Conservation (phyloP, 768 basidiomycete genomes). For the Tulasnella sp. region DNA sequence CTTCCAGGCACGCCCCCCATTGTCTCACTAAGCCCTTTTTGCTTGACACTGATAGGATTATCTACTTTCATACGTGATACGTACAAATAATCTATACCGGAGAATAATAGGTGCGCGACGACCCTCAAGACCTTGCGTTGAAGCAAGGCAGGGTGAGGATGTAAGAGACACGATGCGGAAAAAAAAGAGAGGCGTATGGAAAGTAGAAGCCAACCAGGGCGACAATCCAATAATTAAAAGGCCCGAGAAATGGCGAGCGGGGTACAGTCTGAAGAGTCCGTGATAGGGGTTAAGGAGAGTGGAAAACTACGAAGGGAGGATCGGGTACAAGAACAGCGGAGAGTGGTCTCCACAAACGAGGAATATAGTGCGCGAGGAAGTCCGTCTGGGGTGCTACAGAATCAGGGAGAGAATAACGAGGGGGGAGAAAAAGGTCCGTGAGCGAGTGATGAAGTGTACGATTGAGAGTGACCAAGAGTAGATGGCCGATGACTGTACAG, state of each 20-base stretch:
- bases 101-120: not conserved
- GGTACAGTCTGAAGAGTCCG: not conserved
- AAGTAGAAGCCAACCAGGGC: not conserved
- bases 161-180: not conserved
- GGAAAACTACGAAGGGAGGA: not conserved
- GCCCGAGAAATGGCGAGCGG: not conserved
- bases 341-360: not conserved
- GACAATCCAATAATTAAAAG: not conserved
- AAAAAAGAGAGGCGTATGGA: not conserved
- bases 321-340: not conserved
- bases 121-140: not conserved
- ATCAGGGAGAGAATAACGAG: not conserved
- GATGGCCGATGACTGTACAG: not conserved
- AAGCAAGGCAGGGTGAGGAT: not conserved
- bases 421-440: not conserved
- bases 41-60: too few relatives aligned
- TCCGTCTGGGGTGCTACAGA: not conserved
- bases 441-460: not conserved
- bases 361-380: not conserved
- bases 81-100: too few relatives aligned
- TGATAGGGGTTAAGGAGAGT: not conserved
- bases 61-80: too few relatives aligned
- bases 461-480: not conserved
- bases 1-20: too few relatives aligned
- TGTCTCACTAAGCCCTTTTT: too few relatives aligned